phyloP scores from a whole-genome alignment of 2,329 filamentous ascomycete genomes.

The Nectriaceae sp. region DNA sequence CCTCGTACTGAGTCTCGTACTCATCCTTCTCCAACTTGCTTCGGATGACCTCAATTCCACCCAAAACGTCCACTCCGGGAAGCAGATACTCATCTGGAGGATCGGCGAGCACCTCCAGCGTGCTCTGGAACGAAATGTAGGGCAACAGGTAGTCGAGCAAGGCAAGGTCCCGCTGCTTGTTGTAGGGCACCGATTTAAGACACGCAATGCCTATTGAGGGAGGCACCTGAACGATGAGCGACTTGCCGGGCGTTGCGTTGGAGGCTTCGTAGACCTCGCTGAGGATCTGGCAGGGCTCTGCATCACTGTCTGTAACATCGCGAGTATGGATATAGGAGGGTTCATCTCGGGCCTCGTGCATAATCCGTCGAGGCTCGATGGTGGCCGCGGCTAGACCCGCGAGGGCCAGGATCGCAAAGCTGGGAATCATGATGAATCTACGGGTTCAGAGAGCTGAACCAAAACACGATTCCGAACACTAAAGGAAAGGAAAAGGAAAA shows the following conservation, averaged over 20 bases:
- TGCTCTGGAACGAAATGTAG: slow-evolving; percentile 22
- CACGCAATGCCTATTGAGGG: slow-evolving; percentile 24
- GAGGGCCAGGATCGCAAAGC: slow-evolving; percentile 20
- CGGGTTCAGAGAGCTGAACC: not conserved
- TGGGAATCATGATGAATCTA: slow-evolving; percentile 16
- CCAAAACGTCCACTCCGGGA: slow-evolving; percentile 23
- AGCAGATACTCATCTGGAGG: slow-evolving; percentile 25
- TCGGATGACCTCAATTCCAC: slow-evolving; percentile 18
- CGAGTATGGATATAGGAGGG: slow-evolving; percentile 17
- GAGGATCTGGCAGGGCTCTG: slow-evolving; percentile 20
- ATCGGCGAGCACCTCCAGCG: slow-evolving; percentile 23
- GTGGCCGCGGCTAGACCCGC: slow-evolving; percentile 17
- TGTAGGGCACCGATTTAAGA: slow-evolving; percentile 26
- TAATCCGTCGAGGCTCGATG: slow-evolving; percentile 23
- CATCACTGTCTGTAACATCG: slow-evolving; percentile 15
- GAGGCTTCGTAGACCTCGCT: slow-evolving; percentile 18
- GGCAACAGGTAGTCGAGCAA: slow-evolving; percentile 23
- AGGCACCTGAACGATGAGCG: slow-evolving; percentile 13
- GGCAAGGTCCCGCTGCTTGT: slow-evolving; percentile 25
- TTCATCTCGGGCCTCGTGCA: slow-evolving; percentile 16
- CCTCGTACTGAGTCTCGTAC: slow-evolving; percentile 24
- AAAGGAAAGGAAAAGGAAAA: not conserved
- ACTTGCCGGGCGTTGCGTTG: slow-evolving; percentile 1
- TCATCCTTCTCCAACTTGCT: slow-evolving; percentile 16
- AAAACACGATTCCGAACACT: not conserved